These are phyloP conservation scores for Naganishia onofrii DNA, from an alignment of 768 basidiomycete species.

Conservation along the genomic window DNA sequence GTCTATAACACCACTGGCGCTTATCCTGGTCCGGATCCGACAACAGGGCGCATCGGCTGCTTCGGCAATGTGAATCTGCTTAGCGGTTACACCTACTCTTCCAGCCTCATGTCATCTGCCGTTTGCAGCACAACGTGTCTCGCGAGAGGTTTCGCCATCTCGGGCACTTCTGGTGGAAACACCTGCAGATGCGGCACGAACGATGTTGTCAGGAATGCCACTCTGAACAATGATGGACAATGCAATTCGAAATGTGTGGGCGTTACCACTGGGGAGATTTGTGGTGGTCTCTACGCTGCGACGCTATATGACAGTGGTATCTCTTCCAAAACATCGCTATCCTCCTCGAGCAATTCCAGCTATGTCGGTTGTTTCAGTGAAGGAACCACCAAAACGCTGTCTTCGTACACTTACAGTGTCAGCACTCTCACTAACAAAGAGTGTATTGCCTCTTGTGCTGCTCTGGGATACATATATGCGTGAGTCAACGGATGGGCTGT, in stretches of 20 bases:
- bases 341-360: neutral
- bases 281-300: neutral
- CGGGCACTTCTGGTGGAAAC: neutral
- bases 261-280: neutral
- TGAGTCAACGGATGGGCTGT: neutral
- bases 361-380: slow-evolving; percentile 2
- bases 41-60: neutral
- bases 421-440: slow-evolving; percentile 7
- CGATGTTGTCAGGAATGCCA: neutral
- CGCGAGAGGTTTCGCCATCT: neutral
- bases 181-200: neutral
- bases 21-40: neutral
- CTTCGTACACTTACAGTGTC: neutral
- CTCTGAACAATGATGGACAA: neutral
- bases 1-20: neutral
- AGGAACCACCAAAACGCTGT: neutral
- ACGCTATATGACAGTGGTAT: neutral
- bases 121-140: neutral
- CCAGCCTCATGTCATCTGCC: neutral
- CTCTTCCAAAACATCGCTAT: neutral
- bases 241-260: neutral
- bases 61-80: neutral
- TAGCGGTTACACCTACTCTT: neutral
- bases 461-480: neutral
- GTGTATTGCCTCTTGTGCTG: neutral